Percentiles rank a stretch among this genome's conserved stretches.
These are phyloP conservation scores for Zalerion maritima DNA, from an alignment of 495 filamentous ascomycete species.

Conservation along the genomic window DNA sequence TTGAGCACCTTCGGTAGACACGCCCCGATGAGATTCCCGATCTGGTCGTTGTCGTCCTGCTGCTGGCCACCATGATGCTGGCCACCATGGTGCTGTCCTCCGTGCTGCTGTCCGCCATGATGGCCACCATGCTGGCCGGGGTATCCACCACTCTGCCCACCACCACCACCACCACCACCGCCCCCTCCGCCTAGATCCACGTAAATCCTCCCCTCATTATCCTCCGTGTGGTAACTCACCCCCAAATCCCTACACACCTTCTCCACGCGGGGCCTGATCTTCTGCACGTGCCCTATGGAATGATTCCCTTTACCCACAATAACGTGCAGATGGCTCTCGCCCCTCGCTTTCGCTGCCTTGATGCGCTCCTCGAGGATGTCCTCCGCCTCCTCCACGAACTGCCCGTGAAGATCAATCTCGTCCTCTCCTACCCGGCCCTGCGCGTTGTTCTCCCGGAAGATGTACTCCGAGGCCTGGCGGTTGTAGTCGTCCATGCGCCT, in stretches of 20 bases:
- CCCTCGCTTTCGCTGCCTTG: slow-evolving; percentile 49
- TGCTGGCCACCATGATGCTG: slow-evolving; percentile 18
- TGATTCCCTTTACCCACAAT: slow-evolving; percentile 96
- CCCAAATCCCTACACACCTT: slow-evolving; percentile 69
- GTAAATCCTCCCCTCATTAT: slow-evolving; percentile 76
- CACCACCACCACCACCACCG: slow-evolving; percentile 17
- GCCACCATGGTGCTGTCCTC: slow-evolving; percentile 16
- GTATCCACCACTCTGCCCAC: slow-evolving; percentile 19
- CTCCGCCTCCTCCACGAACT: slow-evolving; percentile 89
- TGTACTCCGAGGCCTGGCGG: slow-evolving; percentile 77
- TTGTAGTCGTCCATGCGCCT: slow-evolving; percentile 70
- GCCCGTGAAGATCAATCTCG: slow-evolving; percentile 86
- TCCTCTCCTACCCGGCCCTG: slow-evolving; percentile 52
- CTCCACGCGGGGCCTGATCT: slow-evolving; percentile 85
- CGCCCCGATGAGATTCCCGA: slow-evolving; percentile 44
- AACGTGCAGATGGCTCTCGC: slow-evolving; percentile 53
- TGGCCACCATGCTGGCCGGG: slow-evolving; percentile 33
- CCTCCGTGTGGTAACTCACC: slow-evolving; percentile 66
- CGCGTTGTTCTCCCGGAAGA: slow-evolving; percentile 88
- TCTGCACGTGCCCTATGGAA: slow-evolving; percentile 60
- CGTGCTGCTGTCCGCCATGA: slow-evolving; percentile 21
- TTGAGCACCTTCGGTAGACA: slow-evolving; percentile 43
- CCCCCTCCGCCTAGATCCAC: slow-evolving; percentile 46
- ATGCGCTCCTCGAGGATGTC: slow-evolving; percentile 75
- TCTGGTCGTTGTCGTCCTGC: slow-evolving; percentile 18